Evolutionary conservation across 352 stramenopile species (phyloP).

Genomic region (Pythium brassicae): DNA sequence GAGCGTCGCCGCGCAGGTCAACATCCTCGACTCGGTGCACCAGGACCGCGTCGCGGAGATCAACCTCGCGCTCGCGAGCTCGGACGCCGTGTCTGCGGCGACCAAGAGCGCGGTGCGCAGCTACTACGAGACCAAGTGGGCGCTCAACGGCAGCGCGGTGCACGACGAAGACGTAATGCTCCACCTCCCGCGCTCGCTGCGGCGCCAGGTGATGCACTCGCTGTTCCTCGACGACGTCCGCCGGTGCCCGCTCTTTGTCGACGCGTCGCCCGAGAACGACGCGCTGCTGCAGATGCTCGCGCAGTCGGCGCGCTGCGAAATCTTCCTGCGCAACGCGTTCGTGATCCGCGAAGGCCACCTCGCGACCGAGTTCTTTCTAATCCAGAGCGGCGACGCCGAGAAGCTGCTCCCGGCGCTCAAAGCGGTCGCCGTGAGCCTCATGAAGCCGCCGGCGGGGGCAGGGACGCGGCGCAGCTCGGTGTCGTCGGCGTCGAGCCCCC

Average conservation of each 20-base stretch:
- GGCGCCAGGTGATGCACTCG: slow-evolving; percentile 20
- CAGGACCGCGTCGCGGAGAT: slow-evolving; percentile 55
- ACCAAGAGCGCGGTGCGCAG: slow-evolving; percentile 51
- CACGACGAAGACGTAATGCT: slow-evolving; percentile 41
- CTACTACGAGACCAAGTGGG: slow-evolving; percentile 75
- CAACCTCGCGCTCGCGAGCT: slow-evolving; percentile 49
- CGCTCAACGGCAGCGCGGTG: slow-evolving; percentile 56
- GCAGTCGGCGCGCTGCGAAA: slow-evolving; percentile 36
- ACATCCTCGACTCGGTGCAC: slow-evolving; percentile 37
- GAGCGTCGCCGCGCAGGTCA: slow-evolving; percentile 51
- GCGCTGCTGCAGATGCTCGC: slow-evolving; percentile 28
- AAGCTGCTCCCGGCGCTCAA: slow-evolving; percentile 34
- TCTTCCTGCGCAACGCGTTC: slow-evolving; percentile 54
- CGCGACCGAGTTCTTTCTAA: slow-evolving; percentile 65
- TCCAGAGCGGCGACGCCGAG: slow-evolving; percentile 58
- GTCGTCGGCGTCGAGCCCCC: not conserved
- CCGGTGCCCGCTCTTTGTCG: slow-evolving; percentile 26
- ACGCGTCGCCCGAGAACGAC: slow-evolving; percentile 1
- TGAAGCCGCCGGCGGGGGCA: not conserved
- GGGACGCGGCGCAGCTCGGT: too few species aligned
- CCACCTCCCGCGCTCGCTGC: slow-evolving; percentile 46
- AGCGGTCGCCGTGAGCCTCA: slow-evolving; percentile 1
- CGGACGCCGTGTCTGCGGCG: slow-evolving; percentile 32
- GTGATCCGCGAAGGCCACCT: slow-evolving; percentile 51
- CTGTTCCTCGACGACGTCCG: slow-evolving; percentile 37